Base-by-base conservation (phyloP, 2,329 filamentous ascomycete genomes). In the Fusarium praegraminearum region DNA sequence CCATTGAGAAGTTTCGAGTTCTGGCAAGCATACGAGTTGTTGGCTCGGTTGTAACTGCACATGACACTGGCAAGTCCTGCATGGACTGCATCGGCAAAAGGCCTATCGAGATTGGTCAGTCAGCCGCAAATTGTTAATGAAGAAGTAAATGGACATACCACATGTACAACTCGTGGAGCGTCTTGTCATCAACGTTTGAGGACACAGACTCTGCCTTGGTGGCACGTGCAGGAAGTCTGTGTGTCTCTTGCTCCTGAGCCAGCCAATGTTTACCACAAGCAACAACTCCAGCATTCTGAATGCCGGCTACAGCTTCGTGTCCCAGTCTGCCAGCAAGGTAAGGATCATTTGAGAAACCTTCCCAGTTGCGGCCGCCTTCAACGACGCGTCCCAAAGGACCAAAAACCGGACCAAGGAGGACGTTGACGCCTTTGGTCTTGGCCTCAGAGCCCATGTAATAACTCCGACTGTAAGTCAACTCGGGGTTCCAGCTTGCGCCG, bases 11-110 rank as follows among this genome's bases (percentile, higher is more conserved):
- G 61, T 5, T 65, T 65, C 0, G 61, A 65, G 54, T 65, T 65
- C 3, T 65, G 61, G 15, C 61, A 65, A 2, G 53, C 62, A 7
- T 65, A 80, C 1, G 87, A 88, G 71, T 92, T 93, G 57, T 91
- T 83, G 5, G 89, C 79, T 71, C 89, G 88, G 74, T 92, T 90
- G 70, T 97, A 97, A 3, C 88, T 87, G 76, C 92, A 93, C 93
- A 97, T 97, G 55, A 96, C 82, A 6, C 89, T 89, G 2, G 87
- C 91, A 2, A 93, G 91, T 22, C 93, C 93, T 7, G 91, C 92
- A 59, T 86, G 87, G 24, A 97, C 84, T 6, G 89, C 90, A 69
- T 94, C 89, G 0, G 89, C 89, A 76, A 94, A 94, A 0, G 91
- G 92, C 62, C 62, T 58, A 7, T 24, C 1, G 7, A 22, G 12